These are phyloP conservation scores for Malus sylvestris DNA, from an alignment of 306 rosid genomes.

Conservation along the genomic window DNA sequence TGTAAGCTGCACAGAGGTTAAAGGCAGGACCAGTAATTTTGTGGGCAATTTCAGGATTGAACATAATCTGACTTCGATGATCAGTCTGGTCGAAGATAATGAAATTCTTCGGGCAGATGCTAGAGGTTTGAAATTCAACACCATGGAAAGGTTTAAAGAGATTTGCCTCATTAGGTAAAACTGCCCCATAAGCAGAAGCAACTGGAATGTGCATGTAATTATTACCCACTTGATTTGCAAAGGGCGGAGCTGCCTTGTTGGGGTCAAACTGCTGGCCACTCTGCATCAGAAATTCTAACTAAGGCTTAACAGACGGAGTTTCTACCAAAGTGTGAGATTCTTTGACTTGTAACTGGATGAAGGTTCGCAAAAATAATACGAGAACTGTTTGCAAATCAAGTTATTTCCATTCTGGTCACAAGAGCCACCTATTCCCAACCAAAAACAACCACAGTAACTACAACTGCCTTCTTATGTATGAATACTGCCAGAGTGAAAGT, in stretches of 20 bases:
- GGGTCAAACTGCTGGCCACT: constrained; percentile 53
- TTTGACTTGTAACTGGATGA: constrained; percentile 29
- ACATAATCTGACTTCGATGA: constrained; percentile 70
- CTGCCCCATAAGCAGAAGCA: constrained; percentile 43
- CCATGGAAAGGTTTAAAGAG: constrained; percentile 54
- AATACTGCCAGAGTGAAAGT: constrained; percentile 38
- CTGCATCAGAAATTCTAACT: constrained; percentile 50
- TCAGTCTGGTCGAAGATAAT: constrained; percentile 81
- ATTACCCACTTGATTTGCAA: constrained; percentile 44
- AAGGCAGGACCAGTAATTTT: constrained; percentile 46
- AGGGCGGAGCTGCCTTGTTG: constrained; percentile 39
- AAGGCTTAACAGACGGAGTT: constrained; percentile 25
- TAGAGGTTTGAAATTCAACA: constrained; percentile 74
- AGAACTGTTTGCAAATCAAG: constrained; percentile 38
- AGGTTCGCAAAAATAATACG: constrained; percentile 29
- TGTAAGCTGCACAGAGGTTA: constrained; percentile 36
- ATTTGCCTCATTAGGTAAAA: constrained; percentile 48
- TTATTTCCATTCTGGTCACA: constrained; percentile 39
- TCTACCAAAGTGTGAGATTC: constrained; percentile 35
- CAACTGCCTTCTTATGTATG: constrained; percentile 39
- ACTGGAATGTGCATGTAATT: constrained; percentile 48
- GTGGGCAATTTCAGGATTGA: constrained; percentile 73
- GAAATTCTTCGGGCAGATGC: constrained; percentile 79
- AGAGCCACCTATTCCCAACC: constrained; percentile 38
- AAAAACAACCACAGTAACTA: constrained; percentile 27